Evolutionary conservation across 805 yeast species (phyloP).

Genomic region (Pichia membranifaciens): DNA sequence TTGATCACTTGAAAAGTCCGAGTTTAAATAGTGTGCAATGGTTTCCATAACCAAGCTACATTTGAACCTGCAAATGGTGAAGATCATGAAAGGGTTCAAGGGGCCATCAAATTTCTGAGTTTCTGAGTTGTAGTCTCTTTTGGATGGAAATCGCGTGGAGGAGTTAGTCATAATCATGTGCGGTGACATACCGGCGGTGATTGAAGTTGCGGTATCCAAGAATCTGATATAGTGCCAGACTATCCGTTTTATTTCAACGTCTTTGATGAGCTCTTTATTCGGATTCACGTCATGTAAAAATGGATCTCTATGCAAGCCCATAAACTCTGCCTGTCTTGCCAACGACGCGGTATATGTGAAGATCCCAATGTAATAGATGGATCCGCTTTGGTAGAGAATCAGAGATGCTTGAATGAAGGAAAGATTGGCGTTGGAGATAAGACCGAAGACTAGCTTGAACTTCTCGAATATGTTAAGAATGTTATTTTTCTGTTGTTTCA

Average conservation of each 20-base stretch:
- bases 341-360: slow-evolving; percentile 14
- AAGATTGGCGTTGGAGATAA: slow-evolving; percentile 9
- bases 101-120: slow-evolving; percentile 14
- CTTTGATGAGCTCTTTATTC: slow-evolving; percentile 7
- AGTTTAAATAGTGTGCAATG: slow-evolving; percentile 14
- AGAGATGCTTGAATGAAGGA: slow-evolving; percentile 14
- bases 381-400: slow-evolving; percentile 11
- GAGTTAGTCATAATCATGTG: slow-evolving; percentile 18
- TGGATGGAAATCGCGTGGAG: slow-evolving; percentile 15
- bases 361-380: slow-evolving; percentile 12
- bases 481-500: slow-evolving; percentile 4
- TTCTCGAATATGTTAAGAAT: slow-evolving; percentile 11
- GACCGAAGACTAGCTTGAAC: slow-evolving; percentile 10
- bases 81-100: slow-evolving; percentile 15
- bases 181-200: slow-evolving; percentile 16
- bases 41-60: slow-evolving; percentile 17
- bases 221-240: slow-evolving; percentile 15
- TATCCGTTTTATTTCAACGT: slow-evolving; percentile 12
- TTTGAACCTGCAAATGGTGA: slow-evolving; percentile 13
- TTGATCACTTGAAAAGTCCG: slow-evolving; percentile 11
- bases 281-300: slow-evolving; percentile 12
- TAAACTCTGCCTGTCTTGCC: slow-evolving; percentile 15
- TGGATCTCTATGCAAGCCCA: slow-evolving; percentile 18
- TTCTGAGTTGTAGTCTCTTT: slow-evolving; percentile 10
- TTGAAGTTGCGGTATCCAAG: slow-evolving; percentile 15